Percentiles rank a stretch among this genome's conserved stretches.
Evolutionary conservation across 805 yeast species (phyloP).

Genomic region (Zygotorulaspora danielsina): DNA sequence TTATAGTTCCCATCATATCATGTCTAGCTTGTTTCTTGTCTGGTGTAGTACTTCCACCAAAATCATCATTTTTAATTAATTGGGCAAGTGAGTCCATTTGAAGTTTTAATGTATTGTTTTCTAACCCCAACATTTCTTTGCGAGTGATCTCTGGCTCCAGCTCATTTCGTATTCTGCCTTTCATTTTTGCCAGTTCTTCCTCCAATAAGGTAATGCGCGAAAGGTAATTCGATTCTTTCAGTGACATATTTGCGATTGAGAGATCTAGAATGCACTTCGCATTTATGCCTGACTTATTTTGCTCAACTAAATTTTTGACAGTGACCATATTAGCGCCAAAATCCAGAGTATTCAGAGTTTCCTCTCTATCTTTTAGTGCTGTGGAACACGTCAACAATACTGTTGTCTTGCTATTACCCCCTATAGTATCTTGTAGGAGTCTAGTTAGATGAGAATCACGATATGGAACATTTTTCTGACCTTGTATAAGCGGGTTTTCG

Average conservation of each 20-base stretch:
- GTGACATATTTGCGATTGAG: constrained; percentile 44
- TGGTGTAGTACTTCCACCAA: background rate
- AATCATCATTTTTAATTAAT: constrained; percentile 7
- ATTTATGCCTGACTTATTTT: constrained; percentile 48
- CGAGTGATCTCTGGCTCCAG: background rate
- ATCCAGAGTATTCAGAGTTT: constrained; percentile 66
- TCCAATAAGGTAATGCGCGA: constrained; percentile 13
- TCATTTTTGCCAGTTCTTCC: constrained; percentile 9
- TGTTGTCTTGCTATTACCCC: constrained; percentile 77
- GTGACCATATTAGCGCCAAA: constrained; percentile 71
- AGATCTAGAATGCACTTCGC: constrained; percentile 41
- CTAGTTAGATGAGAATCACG: constrained; percentile 76
- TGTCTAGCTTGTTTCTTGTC: constrained; percentile 8
- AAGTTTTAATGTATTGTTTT: constrained; percentile 14
- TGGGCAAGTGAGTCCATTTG: constrained; percentile 16
- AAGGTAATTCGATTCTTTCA: constrained; percentile 27
- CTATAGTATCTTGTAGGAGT: constrained; percentile 71
- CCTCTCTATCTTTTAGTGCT: constrained; percentile 48
- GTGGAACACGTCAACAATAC: constrained; percentile 73
- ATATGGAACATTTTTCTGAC: constrained; percentile 46
- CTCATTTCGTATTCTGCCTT: background rate
- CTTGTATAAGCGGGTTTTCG: constrained; percentile 51
- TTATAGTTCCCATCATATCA: constrained; percentile 18
- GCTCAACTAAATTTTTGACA: constrained; percentile 50
- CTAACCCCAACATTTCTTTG: background rate